A percentile compares a stretch with the other conserved stretches of the same genome.
These are phyloP conservation scores for Jacaranda mimosifolia DNA, from an alignment of 257 asterid genomes.

Conservation along the genomic window DNA sequence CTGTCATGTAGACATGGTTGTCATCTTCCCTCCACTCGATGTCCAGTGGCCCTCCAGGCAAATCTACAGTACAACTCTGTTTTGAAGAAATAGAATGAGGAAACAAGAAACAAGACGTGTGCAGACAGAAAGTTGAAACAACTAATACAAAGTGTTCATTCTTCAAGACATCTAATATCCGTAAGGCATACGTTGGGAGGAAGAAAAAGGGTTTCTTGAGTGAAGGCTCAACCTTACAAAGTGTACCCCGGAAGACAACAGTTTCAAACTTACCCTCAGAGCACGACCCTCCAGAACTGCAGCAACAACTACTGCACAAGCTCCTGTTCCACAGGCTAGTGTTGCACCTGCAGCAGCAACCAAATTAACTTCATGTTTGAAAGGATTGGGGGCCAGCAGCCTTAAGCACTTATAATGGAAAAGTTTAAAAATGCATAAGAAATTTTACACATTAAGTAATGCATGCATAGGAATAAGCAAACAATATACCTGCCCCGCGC, in stretches of 20 bases:
- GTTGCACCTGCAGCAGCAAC: conserved; percentile 70
- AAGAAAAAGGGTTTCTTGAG: neutral
- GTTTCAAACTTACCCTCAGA: conserved; percentile 66
- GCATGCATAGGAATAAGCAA: conserved; percentile 8
- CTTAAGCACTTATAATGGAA: neutral
- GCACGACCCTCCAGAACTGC: conserved; percentile 92
- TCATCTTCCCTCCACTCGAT: conserved; percentile 89
- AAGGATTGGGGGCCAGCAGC: neutral
- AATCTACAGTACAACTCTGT: conserved; percentile 84
- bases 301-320: conserved; percentile 93
- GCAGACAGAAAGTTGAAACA: neutral
- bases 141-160: conserved; percentile 9
- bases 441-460: neutral
- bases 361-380: conserved; percentile 21
- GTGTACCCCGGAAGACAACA: neutral
- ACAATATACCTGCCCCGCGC: conserved; percentile 90
- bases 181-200: neutral
- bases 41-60: conserved; percentile 93
- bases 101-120: neutral
- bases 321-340: conserved; percentile 98
- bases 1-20: conserved; percentile 91
- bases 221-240: neutral
- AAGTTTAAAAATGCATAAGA: neutral
- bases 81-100: conserved; percentile 21
- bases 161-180: neutral